Conservation (phyloP, 306 rosid species). For the Gillenia trifoliata region DNA sequence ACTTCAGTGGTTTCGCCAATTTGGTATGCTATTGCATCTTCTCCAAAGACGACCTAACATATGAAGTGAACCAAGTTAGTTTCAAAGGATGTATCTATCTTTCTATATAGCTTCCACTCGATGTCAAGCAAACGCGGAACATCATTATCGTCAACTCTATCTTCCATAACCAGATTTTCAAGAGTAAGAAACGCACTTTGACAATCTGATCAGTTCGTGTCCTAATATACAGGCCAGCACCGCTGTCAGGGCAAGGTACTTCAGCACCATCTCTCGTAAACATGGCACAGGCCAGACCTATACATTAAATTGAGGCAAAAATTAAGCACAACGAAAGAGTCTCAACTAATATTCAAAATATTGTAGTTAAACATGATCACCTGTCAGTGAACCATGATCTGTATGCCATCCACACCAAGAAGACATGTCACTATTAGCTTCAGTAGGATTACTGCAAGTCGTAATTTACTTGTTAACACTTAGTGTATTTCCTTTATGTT, state of each 20-base stretch:
- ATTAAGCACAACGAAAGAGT: conserved; percentile 15
- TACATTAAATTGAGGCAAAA: conserved; percentile 38
- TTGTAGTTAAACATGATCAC: conserved; percentile 28
- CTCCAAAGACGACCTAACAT: conserved; percentile 67
- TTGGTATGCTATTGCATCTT: conserved; percentile 87
- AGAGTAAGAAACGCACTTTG: conserved; percentile 52
- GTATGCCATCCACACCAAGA: conserved; percentile 99
- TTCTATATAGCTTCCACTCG: not conserved
- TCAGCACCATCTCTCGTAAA: conserved; percentile 68
- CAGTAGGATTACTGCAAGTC: conserved; percentile 43
- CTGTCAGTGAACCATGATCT: conserved; percentile 97
- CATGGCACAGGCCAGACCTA: conserved; percentile 78
- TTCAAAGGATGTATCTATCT: conserved; percentile 12
- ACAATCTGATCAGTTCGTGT: conserved; percentile 77
- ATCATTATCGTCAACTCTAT: not conserved
- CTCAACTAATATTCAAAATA: not conserved
- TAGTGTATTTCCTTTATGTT: not conserved
- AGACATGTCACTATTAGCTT: conserved; percentile 49
- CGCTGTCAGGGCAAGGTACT: conserved; percentile 76
- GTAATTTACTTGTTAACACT: conserved; percentile 10
- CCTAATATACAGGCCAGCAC: conserved; percentile 80
- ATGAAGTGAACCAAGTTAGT: not conserved
- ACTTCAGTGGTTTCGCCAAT: conserved; percentile 95
- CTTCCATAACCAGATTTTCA: conserved; percentile 14
- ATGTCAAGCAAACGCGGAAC: not conserved